phyloP scores from a whole-genome alignment of 108 stramenopile species.

The Thalassiosira profunda region DNA sequence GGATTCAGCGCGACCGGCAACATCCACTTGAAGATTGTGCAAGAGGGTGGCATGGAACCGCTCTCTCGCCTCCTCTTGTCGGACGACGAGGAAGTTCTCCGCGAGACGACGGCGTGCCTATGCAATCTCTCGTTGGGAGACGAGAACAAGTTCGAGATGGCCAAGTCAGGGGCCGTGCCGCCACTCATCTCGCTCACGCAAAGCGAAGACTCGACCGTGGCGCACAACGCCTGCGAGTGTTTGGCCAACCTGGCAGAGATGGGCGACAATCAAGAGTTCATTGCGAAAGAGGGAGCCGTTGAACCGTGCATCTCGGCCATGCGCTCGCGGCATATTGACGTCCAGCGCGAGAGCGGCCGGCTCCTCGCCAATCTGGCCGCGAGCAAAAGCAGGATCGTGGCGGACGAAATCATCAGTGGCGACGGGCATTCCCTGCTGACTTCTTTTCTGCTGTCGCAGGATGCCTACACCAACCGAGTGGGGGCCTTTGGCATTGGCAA shows the following conservation, averaged over 20 bases:
- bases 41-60: slow-evolving; percentile 86
- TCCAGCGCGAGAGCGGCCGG: slow-evolving; percentile 86
- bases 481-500: slow-evolving; percentile 87
- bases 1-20: slow-evolving; percentile 70
- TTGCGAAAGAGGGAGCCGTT: slow-evolving; percentile 74
- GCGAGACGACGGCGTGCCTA: slow-evolving; percentile 76
- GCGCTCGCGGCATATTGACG: slow-evolving; percentile 79
- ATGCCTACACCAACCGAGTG: slow-evolving; percentile 72
- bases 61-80: slow-evolving; percentile 69
- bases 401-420: slow-evolving; percentile 54
- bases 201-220: slow-evolving; percentile 67
- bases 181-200: slow-evolving; percentile 72
- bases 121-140: slow-evolving; percentile 76
- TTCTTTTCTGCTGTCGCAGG: slow-evolving; percentile 82
- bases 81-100: slow-evolving; percentile 73
- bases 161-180: slow-evolving; percentile 70
- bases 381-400: slow-evolving; percentile 36
- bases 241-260: slow-evolving; percentile 88
- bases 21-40: slow-evolving; percentile 83
- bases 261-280: slow-evolving; percentile 69
- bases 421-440: slow-evolving; percentile 74
- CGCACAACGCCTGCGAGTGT: slow-evolving; percentile 73
- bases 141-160: slow-evolving; percentile 88
- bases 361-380: slow-evolving; percentile 79
- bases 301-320: slow-evolving; percentile 75